phyloP scores from a whole-genome alignment of 371 early-diverging fungal species.

The Mucor racemosus region DNA sequence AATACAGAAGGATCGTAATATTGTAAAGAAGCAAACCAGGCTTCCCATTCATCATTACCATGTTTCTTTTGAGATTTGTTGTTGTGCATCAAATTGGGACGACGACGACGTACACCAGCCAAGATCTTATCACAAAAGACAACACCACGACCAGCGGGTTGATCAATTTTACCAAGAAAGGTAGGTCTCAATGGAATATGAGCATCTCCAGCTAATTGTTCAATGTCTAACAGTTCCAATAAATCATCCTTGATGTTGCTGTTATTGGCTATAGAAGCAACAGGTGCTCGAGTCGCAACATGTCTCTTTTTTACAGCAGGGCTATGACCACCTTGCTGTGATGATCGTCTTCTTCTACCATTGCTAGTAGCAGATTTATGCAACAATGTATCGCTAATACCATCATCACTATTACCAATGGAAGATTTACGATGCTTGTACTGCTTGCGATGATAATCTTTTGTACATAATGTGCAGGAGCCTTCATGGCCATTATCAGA shows the following conservation, averaged over 20 bases:
- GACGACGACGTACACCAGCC: conserved; percentile 40
- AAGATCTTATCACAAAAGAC: conserved; percentile 37
- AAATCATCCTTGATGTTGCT: conserved; percentile 7
- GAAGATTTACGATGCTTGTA: conserved; percentile 28
- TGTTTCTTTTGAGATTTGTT: background rate
- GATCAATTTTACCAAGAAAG: conserved; percentile 38
- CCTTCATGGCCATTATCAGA: conserved; percentile 23
- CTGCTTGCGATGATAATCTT: conserved; percentile 37
- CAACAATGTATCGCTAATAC: background rate
- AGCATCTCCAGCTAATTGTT: conserved; percentile 33
- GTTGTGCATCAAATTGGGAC: background rate
- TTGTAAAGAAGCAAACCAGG: conserved; percentile 45
- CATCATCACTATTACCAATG: conserved; percentile 10
- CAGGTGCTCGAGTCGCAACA: background rate
- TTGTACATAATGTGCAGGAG: conserved; percentile 26
- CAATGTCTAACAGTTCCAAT: conserved; percentile 37
- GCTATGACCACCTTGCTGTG: background rate
- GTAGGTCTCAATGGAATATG: conserved; percentile 21
- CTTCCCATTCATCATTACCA: conserved; percentile 32
- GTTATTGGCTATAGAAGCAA: background rate
- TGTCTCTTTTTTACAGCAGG: conserved; percentile 11
- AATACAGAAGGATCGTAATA: conserved; percentile 30
- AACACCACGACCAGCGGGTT: conserved; percentile 33
- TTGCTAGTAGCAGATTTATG: conserved; percentile 1
- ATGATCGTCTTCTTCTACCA: conserved; percentile 10